Evolutionary conservation across 352 stramenopile genomes (phyloP).

Genomic region (Globisporangium solare): DNA sequence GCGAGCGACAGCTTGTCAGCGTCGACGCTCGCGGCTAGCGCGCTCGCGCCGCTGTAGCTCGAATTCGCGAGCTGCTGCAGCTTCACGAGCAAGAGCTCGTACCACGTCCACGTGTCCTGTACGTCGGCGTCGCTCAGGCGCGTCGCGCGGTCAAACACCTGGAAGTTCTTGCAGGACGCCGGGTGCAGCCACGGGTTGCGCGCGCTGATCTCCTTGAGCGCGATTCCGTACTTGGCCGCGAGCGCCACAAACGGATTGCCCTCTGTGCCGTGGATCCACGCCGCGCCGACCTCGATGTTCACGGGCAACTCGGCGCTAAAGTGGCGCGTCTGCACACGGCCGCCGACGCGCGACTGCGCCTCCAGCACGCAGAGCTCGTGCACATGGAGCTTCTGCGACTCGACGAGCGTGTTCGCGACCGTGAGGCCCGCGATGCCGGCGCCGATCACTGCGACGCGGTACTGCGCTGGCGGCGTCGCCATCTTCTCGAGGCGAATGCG

Average conservation of each 20-base stretch:
- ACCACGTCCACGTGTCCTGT: conserved; percentile 39
- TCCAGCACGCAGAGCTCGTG: conserved; percentile 45
- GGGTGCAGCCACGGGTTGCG: conserved; percentile 61
- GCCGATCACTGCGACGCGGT: conserved; percentile 40
- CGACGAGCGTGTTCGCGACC: conserved; percentile 33
- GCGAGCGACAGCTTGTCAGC: conserved; percentile 23
- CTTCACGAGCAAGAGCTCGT: conserved; percentile 36
- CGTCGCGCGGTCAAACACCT: conserved; percentile 30
- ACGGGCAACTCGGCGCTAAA: conserved; percentile 41
- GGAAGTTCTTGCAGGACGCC: conserved; percentile 34
- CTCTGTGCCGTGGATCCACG: conserved; percentile 55
- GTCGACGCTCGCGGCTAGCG: conserved; percentile 3
- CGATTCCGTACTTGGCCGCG: conserved; percentile 32
- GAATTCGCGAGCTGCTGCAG: conserved; percentile 26
- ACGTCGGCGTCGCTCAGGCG: conserved; percentile 25
- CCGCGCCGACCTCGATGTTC: conserved; percentile 48
- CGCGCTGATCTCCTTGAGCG: conserved; percentile 41
- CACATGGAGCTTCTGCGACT: conserved; percentile 23
- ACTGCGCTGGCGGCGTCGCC: neutral
- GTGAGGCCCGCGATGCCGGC: conserved; percentile 45
- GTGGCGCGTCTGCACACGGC: conserved; percentile 37
- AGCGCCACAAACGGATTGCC: conserved; percentile 38
- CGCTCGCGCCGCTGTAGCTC: conserved; percentile 3
- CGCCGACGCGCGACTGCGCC: conserved; percentile 40
- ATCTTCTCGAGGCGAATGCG: neutral